Conservation (phyloP, 2,329 filamentous ascomycete genomes). For the Aspergillus chevalieri region DNA sequence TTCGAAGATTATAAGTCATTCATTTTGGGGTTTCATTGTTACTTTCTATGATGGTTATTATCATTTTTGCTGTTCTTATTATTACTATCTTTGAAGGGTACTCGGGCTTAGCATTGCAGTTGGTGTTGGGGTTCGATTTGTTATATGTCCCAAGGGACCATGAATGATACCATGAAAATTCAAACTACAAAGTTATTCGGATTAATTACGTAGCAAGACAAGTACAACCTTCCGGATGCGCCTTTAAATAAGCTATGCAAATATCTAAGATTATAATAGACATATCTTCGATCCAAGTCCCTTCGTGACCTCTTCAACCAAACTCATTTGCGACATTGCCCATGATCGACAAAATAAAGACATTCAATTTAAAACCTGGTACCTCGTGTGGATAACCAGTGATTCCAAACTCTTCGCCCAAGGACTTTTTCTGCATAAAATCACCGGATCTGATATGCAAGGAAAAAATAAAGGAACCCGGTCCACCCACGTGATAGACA, state of each 20-base stretch:
- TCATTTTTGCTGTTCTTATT: background rate
- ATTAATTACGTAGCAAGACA: background rate
- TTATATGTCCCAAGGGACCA: background rate
- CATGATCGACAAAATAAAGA: background rate
- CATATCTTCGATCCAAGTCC: constrained; percentile 13
- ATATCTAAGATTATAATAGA: constrained; percentile 16
- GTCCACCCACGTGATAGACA: constrained; percentile 1
- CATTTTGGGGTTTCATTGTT: background rate
- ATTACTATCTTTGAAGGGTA: background rate
- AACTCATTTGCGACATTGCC: constrained; percentile 7
- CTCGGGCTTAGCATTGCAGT: background rate
- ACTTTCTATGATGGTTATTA: background rate
- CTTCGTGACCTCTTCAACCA: constrained; percentile 6
- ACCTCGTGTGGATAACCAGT: background rate
- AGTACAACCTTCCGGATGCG: constrained; percentile 4
- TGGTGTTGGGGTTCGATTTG: background rate
- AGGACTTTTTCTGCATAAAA: constrained; percentile 1
- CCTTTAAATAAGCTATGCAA: constrained; percentile 15
- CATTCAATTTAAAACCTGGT: no score
- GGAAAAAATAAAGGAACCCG: background rate
- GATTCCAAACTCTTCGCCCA: constrained; percentile 5
- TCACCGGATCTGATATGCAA: constrained; percentile 1
- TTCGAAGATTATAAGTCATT: constrained; percentile 27
- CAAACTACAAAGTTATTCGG: background rate
- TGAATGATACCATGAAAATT: no score